A percentile compares a stretch with the other conserved stretches of the same genome.
Conservation (phyloP, 2,329 filamentous ascomycete species). For the Aspergillus neoniger region DNA sequence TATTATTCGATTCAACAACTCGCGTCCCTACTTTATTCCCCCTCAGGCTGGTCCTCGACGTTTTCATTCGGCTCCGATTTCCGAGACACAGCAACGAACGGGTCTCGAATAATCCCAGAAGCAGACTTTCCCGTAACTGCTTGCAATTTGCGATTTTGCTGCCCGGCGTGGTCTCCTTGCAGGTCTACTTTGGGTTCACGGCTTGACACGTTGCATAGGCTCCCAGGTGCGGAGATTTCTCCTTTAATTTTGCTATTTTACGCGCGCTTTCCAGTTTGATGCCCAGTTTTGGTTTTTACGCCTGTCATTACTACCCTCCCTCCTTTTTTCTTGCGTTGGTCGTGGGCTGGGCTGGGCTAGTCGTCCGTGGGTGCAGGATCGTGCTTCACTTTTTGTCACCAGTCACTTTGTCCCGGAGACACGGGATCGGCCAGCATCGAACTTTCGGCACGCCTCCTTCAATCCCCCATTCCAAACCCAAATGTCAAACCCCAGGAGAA, state of each 20-base stretch:
- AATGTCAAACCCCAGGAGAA: too few species aligned
- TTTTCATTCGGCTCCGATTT: conserved; percentile 6
- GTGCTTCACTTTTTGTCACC: not conserved
- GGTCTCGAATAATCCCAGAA: not conserved
- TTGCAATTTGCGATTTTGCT: conserved; percentile 2
- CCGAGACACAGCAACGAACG: not conserved
- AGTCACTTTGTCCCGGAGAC: not conserved
- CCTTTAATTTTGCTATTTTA: conserved; percentile 2
- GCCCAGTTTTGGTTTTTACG: not conserved
- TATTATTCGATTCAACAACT: too few species aligned
- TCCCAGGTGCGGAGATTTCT: conserved; percentile 18
- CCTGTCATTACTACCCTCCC: not conserved
- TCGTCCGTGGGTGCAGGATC: not conserved
- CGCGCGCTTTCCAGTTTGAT: conserved; percentile 1
- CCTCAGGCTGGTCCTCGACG: not conserved
- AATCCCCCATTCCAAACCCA: not conserved
- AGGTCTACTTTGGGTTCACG: conserved; percentile 17
- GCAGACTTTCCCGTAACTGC: conserved; percentile 1
- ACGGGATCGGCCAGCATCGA: not conserved
- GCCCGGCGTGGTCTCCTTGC: conserved; percentile 22
- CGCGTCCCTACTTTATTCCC: not conserved
- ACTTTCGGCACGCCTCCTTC: not conserved
- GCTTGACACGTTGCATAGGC: conserved; percentile 22
- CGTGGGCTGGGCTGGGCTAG: not conserved
- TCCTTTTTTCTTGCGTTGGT: too few species aligned